Base-by-base conservation (phyloP, 2,329 filamentous ascomycete genomes). In the Tolypocladium amazonense region DNA sequence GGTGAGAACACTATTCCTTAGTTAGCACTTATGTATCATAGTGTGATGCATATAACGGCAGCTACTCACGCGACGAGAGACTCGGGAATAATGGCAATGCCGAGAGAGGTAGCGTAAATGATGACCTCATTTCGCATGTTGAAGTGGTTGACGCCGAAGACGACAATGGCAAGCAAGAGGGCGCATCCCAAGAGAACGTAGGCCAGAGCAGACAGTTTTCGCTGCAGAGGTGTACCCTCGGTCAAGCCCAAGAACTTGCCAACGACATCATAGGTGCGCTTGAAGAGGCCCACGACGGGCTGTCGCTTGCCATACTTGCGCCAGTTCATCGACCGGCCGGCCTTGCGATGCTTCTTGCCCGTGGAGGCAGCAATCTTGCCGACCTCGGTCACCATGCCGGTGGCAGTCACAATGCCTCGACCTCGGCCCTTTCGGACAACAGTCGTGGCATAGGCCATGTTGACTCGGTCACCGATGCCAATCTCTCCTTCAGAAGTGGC, bases 151-250 rank as follows among this genome's bases (percentile, higher is more conserved):
- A 81, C 82, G 0, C 75, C 81, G 67, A 85, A 84, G 14, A 85
- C 82, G 52, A 85, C 77, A 59, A 84, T 76, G 35, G 81, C 81
- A 35, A 84, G 73, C 25, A 83, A 68, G 14, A 84, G 70, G n/a
- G 82, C 90, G 62, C 89, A 86, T 55, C 81, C 85, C 68, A 93
- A 92, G 2, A 94, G 82, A 9, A 89, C 76, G 60, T 92, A 87
- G 14, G 90, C 90, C 61, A 94, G 80, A 66, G 89, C 88, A 61
- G 88, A 88, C 57, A 94, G 77, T 73, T 90, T 92, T 64, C 87
- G 83, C 73, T 92, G 89, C 56, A 94, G 77, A 3, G 90, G 90
- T 2, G 90, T 94, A 37, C 90, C 90, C 61, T 86, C 79, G 4
- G 79, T 81, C 33, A 84, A 69, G 56, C 81, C 85, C 58, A 88